Conservation (phyloP, 2,329 filamentous ascomycete species). For the Paecilomyces sp. region DNA sequence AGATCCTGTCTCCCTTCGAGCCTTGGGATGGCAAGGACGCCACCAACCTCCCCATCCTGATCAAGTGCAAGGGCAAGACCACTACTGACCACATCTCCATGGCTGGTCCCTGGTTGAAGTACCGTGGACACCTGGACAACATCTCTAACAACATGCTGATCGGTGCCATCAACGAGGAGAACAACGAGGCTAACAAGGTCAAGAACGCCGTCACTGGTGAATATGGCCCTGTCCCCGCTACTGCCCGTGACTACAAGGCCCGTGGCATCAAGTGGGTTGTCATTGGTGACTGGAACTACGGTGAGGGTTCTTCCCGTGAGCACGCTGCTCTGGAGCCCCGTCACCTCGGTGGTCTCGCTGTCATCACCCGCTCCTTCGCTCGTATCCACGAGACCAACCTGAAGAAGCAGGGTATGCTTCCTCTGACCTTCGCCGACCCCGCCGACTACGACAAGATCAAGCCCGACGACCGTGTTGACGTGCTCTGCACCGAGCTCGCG, state of each 20-base stretch:
- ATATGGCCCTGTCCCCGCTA: slow-evolving; percentile 81
- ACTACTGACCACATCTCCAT: slow-evolving; percentile 97
- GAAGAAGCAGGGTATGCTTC: slow-evolving; percentile 99
- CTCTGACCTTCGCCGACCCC: slow-evolving; percentile 87
- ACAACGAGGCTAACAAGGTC: slow-evolving; percentile 96
- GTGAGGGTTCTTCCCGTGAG: slow-evolving; percentile 94
- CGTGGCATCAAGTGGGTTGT: slow-evolving; percentile 97
- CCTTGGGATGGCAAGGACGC: slow-evolving; percentile 92
- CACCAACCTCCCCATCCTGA: slow-evolving; percentile 76
- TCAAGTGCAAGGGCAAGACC: slow-evolving; percentile 95
- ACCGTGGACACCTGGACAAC: slow-evolving; percentile 97
- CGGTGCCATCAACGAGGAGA: slow-evolving; percentile 91
- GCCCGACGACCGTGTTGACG: slow-evolving; percentile 85
- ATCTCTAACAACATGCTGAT: slow-evolving; percentile 99
- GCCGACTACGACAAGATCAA: slow-evolving; percentile 97
- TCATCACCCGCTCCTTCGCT: slow-evolving; percentile 91
- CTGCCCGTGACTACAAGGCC: slow-evolving; percentile 97
- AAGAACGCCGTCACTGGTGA: slow-evolving; percentile 81
- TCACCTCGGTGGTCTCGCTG: slow-evolving; percentile 92
- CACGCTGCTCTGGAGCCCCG: slow-evolving; percentile 96
- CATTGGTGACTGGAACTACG: slow-evolving; percentile 99
- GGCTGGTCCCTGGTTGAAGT: slow-evolving; percentile 96
- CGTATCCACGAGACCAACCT: slow-evolving; percentile 99
- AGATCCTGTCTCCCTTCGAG: slow-evolving; percentile 78
- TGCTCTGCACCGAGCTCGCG: slow-evolving; percentile 79